Base-by-base conservation (phyloP, 345 rosid species). In the Lepidium aucheri region DNA sequence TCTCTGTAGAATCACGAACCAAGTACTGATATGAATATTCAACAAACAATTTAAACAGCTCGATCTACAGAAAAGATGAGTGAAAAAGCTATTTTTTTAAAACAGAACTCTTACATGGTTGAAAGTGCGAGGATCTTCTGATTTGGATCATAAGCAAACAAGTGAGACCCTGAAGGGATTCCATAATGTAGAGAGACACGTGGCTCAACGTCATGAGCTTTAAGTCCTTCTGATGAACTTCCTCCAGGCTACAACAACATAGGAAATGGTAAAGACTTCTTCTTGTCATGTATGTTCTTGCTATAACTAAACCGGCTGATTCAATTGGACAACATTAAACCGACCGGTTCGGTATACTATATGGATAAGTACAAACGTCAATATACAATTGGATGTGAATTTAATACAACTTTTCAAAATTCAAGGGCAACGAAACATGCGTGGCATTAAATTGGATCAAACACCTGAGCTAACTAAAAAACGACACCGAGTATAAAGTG, bases 201-300 rank as follows among this genome's bases (percentile, higher is more conserved):
- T 46, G 97, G 97, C n/a, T 92, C 95, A 11, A 92, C 84, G 61
- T 90, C 95, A 59, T 72, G 76, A 42, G 94, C 68, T 76, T 77
- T 86, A 36, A 85, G 53, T 13, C 96, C 88, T 51, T 82, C 91
- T 2, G 73, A 44, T 11, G 75, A 58, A 55, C 49, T 77, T 60
- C 81, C 93, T 74, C 79, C 91, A 20, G 87, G 84, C 98, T 93
- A 77, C 81, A 72, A 55, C 69, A 47, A 35, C 20, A 53, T 36
- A 54, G 3, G 52, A 15, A 34, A 40, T 26, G 17, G 8, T 24
- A n/a, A n/a, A 60, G 45, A 60, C 24, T 12, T 12, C 13, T 45
- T 1, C 9, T 36, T 8, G 6, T 6, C 32, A 50, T 69, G 55
- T 51, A 49, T 57, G 55, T 51, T 57, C 30, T 43, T 1, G 12